These are phyloP conservation scores for Geranomyces michiganensis DNA, from an alignment of 192 early-diverging fungal species.

Conservation along the genomic window DNA sequence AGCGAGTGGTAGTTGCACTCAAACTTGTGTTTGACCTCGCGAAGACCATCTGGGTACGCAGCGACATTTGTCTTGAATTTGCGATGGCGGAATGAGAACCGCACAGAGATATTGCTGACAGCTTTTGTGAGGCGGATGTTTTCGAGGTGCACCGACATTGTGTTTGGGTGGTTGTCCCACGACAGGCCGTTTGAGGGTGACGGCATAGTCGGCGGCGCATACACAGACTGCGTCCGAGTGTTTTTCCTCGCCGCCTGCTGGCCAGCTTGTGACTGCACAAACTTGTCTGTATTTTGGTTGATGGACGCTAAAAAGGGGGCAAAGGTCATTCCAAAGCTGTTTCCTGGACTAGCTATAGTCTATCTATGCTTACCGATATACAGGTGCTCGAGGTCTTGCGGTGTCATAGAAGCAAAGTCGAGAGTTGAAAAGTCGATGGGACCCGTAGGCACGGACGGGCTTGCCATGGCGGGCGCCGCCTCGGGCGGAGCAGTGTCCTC, in stretches of 20 bases:
- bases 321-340: too few relatives aligned
- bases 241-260: background rate
- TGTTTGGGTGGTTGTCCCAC: constrained; percentile 30
- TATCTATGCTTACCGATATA: constrained; percentile 32
- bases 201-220: constrained; percentile 19
- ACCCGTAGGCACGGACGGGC: background rate
- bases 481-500: background rate
- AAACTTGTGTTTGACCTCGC: constrained; percentile 20
- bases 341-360: background rate
- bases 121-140: constrained; percentile 21
- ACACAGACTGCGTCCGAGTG: background rate
- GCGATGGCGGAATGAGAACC: constrained; percentile 30
- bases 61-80: constrained; percentile 24
- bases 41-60: constrained; percentile 28
- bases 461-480: background rate
- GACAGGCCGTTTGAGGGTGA: constrained; percentile 24
- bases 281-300: constrained; percentile 2
- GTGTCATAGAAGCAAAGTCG: constrained; percentile 19
- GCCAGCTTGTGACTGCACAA: too few relatives aligned
- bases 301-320: background rate
- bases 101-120: constrained; percentile 22
- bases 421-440: constrained; percentile 27
- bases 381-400: constrained; percentile 22
- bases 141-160: constrained; percentile 40
- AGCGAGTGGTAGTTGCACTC: constrained; percentile 40